Evolutionary conservation across 148 eudicot species (phyloP), one percentile per base, ranked within the genome.

Genomic region (Dianthus caryophyllus): DNA sequence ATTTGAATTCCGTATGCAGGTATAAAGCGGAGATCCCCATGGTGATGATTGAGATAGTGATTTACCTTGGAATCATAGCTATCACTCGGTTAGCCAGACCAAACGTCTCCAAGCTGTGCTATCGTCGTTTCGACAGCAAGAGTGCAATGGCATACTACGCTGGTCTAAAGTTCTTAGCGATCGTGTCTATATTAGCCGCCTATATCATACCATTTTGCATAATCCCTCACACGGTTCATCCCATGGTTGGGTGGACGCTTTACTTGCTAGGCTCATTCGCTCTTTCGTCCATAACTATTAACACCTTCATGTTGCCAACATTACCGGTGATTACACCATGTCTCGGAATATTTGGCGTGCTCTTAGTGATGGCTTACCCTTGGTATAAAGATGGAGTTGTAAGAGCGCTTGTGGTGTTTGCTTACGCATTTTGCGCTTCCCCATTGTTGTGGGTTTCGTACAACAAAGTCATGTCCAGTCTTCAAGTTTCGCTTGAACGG

Each of bases 161-260:
- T 1, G 78, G 93, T 54, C 79, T 88, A 25, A 90, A 84, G 68
- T 8, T 84, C 62, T 25, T 87, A 36, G 96, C 87, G 22, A 57
- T 84, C 60, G 79, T 75, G 67, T 82, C 82, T 44, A 90, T 95
- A 57, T 41, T 90, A 14, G 79, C 80, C 5, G 83, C 99, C 74
- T 90, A 90, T 46, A 69, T 77, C 2, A 36, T 84, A 61, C 99
- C 99, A 6, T 82, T 86, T 72, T 73, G 84, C 73, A 54, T 90
- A 62, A 78, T 90, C 36, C 99, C 99, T 47, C 83, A 76, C 76
- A 95, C 97, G 0, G 53, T 82, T 52, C 99, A 95, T 60, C 99
- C 99, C 11, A 31, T 90, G 0, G 59, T 95, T 0, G 99, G 99
- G 20, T 95, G 99, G 99, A 75, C 75, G 14, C 79, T 90, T 44